Percentiles rank a stretch among this genome's conserved stretches.
Conservation (phyloP, 768 basidiomycete species). For the Pleurotus pulmonarius region DNA sequence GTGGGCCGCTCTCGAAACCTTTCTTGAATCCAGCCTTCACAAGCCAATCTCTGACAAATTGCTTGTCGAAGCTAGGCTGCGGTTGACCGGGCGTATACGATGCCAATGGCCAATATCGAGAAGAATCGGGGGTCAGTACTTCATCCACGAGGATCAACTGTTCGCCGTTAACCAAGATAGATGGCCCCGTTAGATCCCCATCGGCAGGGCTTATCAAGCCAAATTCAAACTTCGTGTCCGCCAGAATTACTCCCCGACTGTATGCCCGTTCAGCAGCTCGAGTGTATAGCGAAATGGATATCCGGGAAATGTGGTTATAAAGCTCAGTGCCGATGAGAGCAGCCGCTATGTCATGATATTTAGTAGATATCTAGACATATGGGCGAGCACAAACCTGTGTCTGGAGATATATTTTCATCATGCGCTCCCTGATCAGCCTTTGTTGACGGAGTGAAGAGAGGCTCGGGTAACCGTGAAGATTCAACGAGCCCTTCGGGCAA, state of each 20-base stretch:
- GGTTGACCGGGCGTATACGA: slow-evolving; percentile 68
- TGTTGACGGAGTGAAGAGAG: slow-evolving; percentile 94
- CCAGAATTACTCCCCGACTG: slow-evolving; percentile 83
- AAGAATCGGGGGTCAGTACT: slow-evolving; percentile 95
- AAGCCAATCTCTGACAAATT: slow-evolving; percentile 91
- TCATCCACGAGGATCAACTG: slow-evolving; percentile 90
- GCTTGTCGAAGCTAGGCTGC: slow-evolving; percentile 95
- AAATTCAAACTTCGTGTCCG: slow-evolving; percentile 99
- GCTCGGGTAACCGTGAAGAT: slow-evolving; percentile 74
- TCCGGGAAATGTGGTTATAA: slow-evolving; percentile 54
- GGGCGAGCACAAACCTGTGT: slow-evolving; percentile 47
- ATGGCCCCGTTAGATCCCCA: not conserved
- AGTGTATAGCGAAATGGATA: slow-evolving; percentile 64
- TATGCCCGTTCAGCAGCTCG: slow-evolving; percentile 73
- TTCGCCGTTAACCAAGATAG: slow-evolving; percentile 22
- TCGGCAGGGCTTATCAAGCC: slow-evolving; percentile 58
- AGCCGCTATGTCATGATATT: slow-evolving; percentile 39
- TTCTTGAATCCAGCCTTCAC: slow-evolving; percentile 68
- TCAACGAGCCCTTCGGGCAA: slow-evolving; percentile 79
- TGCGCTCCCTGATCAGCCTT: slow-evolving; percentile 93
- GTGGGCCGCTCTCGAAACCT: slow-evolving; percentile 73
- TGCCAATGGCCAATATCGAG: slow-evolving; percentile 88
- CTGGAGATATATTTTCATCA: slow-evolving; percentile 93
- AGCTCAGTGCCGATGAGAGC: slow-evolving; percentile 64
- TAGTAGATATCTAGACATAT: not conserved